Evolutionary conservation across 306 rosid species (phyloP).

Genomic region (Dalbergia cochinchinensis): DNA sequence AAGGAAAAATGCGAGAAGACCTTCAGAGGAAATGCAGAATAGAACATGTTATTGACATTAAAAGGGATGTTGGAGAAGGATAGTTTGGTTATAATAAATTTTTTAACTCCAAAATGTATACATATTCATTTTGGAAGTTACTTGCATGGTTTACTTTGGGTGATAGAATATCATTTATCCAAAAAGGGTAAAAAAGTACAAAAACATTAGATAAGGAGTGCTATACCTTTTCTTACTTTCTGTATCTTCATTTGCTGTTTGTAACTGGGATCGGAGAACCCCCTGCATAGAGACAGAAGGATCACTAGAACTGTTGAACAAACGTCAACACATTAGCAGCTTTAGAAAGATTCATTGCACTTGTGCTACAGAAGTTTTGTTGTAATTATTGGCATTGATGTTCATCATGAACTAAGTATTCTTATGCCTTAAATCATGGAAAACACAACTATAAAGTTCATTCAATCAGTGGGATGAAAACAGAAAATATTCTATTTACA

Average conservation of each 20-base stretch:
- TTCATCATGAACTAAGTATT: background rate
- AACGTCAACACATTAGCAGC: slow-evolving; percentile 17
- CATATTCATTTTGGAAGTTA: slow-evolving; percentile 30
- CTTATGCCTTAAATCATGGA: slow-evolving; percentile 10
- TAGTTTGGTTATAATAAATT: slow-evolving; percentile 8
- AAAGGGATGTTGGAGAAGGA: slow-evolving; percentile 31
- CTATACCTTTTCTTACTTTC: slow-evolving; percentile 77
- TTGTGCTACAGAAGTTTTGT: slow-evolving; percentile 20
- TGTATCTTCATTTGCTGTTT: slow-evolving; percentile 84
- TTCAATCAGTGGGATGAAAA: background rate
- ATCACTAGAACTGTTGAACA: slow-evolving; percentile 30
- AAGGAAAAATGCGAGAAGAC: background rate
- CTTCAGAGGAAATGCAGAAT: background rate
- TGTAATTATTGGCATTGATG: background rate
- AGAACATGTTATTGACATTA: background rate
- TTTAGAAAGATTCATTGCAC: slow-evolving; percentile 26
- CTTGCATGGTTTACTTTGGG: background rate
- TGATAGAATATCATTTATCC: slow-evolving; percentile 20
- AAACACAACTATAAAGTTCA: slow-evolving; percentile 12
- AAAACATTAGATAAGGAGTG: slow-evolving; percentile 6
- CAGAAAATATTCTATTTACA: slow-evolving; percentile 13
- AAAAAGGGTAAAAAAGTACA: background rate
- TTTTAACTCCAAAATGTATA: slow-evolving; percentile 12
- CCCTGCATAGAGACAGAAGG: slow-evolving; percentile 67
- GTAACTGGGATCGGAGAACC: slow-evolving; percentile 82